Conservation (phyloP, 345 rosid species). For the Pugionium dolabratum region DNA sequence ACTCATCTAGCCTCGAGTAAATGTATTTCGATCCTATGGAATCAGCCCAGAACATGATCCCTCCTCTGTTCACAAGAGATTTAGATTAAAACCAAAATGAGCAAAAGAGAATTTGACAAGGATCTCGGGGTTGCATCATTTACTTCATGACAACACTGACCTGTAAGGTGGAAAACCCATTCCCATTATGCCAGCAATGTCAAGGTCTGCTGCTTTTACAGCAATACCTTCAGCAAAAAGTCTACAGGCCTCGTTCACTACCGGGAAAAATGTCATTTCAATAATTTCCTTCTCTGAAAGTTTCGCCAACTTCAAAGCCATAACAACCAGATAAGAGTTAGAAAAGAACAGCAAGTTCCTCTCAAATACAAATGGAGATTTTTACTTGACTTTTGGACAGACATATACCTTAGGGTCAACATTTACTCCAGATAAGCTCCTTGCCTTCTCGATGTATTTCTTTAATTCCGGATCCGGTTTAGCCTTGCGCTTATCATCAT, state of each 20-base stretch:
- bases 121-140: conserved; percentile 3
- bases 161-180: conserved; percentile 98
- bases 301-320: conserved; percentile 56
- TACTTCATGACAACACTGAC: conserved; percentile 41
- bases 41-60: conserved; percentile 94
- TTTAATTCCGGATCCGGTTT: conserved; percentile 79
- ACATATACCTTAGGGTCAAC: conserved; percentile 72
- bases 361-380: not conserved
- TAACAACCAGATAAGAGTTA: conserved; percentile 11
- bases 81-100: conserved; percentile 9
- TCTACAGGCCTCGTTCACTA: conserved; percentile 93
- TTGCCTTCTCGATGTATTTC: conserved; percentile 78
- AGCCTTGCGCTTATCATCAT: conserved; percentile 79
- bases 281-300: conserved; percentile 78
- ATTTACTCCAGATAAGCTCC: conserved; percentile 68
- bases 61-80: conserved; percentile 67
- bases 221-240: conserved; percentile 91
- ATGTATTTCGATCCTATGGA: conserved; percentile 71
- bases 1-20: conserved; percentile 67
- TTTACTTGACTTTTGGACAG: conserved; percentile 7
- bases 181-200: conserved; percentile 85
- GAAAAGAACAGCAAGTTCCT: conserved; percentile 21
- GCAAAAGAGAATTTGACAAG: conserved; percentile 1
- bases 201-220: conserved; percentile 92
- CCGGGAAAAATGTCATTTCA: conserved; percentile 94